Conservation (phyloP, 2,329 filamentous ascomycete species). For the Macrophomina tecta region DNA sequence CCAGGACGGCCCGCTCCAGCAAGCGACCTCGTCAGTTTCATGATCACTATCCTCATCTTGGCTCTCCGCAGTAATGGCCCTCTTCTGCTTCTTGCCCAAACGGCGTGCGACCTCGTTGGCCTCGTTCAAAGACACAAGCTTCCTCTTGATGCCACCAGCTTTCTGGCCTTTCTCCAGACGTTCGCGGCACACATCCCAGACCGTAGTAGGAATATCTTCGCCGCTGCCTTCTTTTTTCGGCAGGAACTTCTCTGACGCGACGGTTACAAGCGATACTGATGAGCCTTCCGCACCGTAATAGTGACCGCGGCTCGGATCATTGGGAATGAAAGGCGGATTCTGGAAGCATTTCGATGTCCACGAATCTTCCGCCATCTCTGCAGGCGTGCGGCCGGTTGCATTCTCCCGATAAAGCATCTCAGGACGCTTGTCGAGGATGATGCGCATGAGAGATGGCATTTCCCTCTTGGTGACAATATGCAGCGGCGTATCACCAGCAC, state of each 20-base stretch:
- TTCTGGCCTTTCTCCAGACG: slow-evolving; percentile 33
- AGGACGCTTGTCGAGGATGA: slow-evolving; percentile 63
- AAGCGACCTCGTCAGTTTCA: slow-evolving; percentile 3
- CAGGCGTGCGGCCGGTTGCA: slow-evolving; percentile 74
- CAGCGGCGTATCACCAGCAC: slow-evolving; percentile 68
- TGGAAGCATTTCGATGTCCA: slow-evolving; percentile 49
- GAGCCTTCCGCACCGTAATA: background rate
- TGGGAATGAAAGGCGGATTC: slow-evolving; percentile 29
- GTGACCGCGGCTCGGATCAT: slow-evolving; percentile 27
- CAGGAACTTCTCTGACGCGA: slow-evolving; percentile 33
- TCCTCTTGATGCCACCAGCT: slow-evolving; percentile 49
- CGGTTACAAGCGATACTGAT: background rate
- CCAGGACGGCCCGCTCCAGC: slow-evolving; percentile 1
- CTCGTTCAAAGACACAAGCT: slow-evolving; percentile 63
- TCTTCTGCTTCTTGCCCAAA: slow-evolving; percentile 39
- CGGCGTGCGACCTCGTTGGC: slow-evolving; percentile 66
- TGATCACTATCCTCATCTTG: background rate
- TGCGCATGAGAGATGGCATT: slow-evolving; percentile 46
- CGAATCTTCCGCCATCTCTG: slow-evolving; percentile 68
- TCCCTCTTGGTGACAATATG: slow-evolving; percentile 60
- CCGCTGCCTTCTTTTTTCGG: slow-evolving; percentile 26
- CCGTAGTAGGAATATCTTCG: too few relatives aligned
- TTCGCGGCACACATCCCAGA: slow-evolving; percentile 49
- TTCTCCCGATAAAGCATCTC: slow-evolving; percentile 74
- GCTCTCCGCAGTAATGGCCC: background rate